Conservation (phyloP, 106 monocot species). For the Dendrobium nobile region DNA sequence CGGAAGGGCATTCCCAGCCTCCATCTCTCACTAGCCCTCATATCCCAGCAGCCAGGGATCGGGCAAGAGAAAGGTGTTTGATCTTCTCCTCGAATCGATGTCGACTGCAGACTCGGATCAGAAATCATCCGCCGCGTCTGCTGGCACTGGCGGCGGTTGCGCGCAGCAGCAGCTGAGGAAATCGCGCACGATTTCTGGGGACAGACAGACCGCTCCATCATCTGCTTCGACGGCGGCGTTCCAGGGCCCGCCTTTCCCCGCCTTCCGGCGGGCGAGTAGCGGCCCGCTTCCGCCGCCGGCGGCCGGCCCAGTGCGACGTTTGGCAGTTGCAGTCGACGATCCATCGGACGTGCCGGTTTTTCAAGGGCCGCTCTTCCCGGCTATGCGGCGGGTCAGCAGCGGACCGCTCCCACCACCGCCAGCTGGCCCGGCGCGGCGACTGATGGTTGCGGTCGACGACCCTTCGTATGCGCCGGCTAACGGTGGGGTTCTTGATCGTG, state of each 20-base stretch:
- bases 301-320: background rate
- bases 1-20: background rate
- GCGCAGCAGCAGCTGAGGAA: conserved; percentile 27
- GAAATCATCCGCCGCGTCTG: background rate
- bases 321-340: conserved; percentile 49
- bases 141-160: background rate
- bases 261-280: conserved; percentile 17
- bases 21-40: background rate
- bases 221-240: conserved; percentile 1
- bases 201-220: conserved; percentile 1
- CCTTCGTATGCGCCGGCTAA: conserved; percentile 8
- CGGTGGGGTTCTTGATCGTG: conserved; percentile 33
- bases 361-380: conserved; percentile 7
- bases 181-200: conserved; percentile 26
- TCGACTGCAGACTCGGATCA: background rate
- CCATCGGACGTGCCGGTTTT: conserved; percentile 29
- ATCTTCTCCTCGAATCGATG: background rate
- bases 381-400: background rate
- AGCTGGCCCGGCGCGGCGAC: background rate
- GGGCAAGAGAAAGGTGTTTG: background rate
- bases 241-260: conserved; percentile 18
- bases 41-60: background rate
- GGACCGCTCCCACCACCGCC: conserved; percentile 1
- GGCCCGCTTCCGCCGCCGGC: conserved; percentile 8
- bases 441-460: conserved; percentile 50